These are phyloP conservation scores for Colletotrichum abscissum DNA, from an alignment of 2,329 filamentous ascomycete species.

Conservation along the genomic window DNA sequence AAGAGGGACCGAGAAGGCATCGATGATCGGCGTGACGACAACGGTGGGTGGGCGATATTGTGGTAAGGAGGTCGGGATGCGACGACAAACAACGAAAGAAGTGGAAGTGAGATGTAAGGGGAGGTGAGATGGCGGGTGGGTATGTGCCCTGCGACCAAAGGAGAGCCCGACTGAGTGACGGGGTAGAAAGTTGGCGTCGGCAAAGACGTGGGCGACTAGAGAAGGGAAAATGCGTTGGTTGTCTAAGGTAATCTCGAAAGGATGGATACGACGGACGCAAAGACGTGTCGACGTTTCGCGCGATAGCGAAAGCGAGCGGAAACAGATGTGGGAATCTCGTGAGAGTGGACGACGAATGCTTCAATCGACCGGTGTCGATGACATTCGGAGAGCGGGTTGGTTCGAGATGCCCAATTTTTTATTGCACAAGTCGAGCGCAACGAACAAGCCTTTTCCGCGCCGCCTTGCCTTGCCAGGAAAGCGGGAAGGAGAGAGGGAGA, in stretches of 20 bases:
- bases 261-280: conserved; percentile 7
- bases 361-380: conserved; percentile 20
- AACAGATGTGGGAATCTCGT: conserved; percentile 20
- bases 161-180: conserved; percentile 23
- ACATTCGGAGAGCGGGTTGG: conserved; percentile 15
- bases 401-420: conserved; percentile 23
- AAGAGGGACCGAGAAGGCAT: conserved; percentile 30
- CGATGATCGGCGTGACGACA: conserved; percentile 33
- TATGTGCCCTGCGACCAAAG: conserved; percentile 31
- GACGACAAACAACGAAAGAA: conserved; percentile 24
- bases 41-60: conserved; percentile 16
- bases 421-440: conserved; percentile 32
- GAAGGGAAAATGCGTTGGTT: conserved; percentile 22
- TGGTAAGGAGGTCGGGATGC: conserved; percentile 30
- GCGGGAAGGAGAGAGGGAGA: conserved; percentile 16
- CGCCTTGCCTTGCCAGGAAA: conserved; percentile 20
- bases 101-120: conserved; percentile 22
- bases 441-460: conserved; percentile 34
- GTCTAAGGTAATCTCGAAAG: not conserved
- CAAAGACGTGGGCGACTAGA: conserved; percentile 26
- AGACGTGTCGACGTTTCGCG: conserved; percentile 18
- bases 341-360: conserved; percentile 10
- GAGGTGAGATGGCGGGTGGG: conserved; percentile 29
- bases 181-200: conserved; percentile 22
- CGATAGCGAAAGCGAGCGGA: conserved; percentile 32